Conservation (phyloP, 23 red algal species). For the Gracilaria caudata region DNA sequence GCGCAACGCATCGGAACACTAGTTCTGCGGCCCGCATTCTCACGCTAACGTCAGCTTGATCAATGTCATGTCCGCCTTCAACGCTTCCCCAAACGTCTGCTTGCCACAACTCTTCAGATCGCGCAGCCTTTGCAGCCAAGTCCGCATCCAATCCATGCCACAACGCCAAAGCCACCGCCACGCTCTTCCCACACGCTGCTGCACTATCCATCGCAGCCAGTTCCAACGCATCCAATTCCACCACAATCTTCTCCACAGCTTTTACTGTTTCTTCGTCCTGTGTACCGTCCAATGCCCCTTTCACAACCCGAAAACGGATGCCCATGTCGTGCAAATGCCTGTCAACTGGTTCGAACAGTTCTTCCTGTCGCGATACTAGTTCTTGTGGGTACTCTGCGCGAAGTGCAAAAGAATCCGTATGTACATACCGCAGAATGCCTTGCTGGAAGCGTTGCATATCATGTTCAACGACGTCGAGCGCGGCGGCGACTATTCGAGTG, state of each 20-base stretch:
- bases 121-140: slow-evolving; percentile 40
- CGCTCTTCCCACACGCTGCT: slow-evolving; percentile 48
- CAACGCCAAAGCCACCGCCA: slow-evolving; percentile 65
- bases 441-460: slow-evolving; percentile 38
- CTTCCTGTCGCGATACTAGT: slow-evolving; percentile 66
- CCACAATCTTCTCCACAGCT: slow-evolving; percentile 22
- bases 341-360: slow-evolving; percentile 57
- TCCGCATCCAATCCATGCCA: slow-evolving; percentile 47
- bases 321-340: slow-evolving; percentile 14
- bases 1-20: slow-evolving; percentile 66
- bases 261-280: slow-evolving; percentile 33
- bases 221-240: slow-evolving; percentile 40
- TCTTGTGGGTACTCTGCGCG: slow-evolving; percentile 63
- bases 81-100: slow-evolving; percentile 74
- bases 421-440: slow-evolving; percentile 51
- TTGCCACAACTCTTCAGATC: slow-evolving; percentile 86
- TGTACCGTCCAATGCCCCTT: slow-evolving; percentile 29
- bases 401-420: slow-evolving; percentile 69
- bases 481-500: slow-evolving; percentile 53
- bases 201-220: slow-evolving; percentile 76
- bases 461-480: slow-evolving; percentile 61
- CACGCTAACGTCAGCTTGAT: slow-evolving; percentile 72
- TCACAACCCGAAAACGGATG: slow-evolving; percentile 32
- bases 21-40: slow-evolving; percentile 58
- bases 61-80: slow-evolving; percentile 86